Conservation (phyloP, 176 grass and related monocot species). For the Carex kokanica region DNA sequence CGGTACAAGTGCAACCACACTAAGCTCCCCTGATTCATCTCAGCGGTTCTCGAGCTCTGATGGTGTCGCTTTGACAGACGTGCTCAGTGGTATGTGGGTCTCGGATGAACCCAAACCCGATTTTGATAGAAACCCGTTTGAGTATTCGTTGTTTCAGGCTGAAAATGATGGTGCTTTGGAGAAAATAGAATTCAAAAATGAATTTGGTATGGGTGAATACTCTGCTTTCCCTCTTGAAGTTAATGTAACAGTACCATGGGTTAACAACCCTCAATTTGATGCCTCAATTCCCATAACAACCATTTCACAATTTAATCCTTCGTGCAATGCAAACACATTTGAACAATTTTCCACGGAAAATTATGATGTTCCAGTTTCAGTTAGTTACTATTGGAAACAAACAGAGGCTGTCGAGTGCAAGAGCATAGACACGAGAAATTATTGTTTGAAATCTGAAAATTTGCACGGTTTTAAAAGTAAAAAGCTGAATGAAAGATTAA, state of each 20-base stretch:
- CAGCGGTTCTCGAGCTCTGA: background rate
- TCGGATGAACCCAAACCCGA: conserved; percentile 24
- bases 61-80: background rate
- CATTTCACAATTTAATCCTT: conserved; percentile 20
- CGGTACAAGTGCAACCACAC: conserved; percentile 36
- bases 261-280: background rate
- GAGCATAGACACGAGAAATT: conserved; percentile 31
- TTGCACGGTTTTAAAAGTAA: background rate
- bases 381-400: conserved; percentile 26
- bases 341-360: background rate
- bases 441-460: conserved; percentile 26
- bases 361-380: conserved; percentile 30
- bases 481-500: conserved; percentile 37
- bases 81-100: background rate
- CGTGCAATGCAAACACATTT: background rate
- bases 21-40: conserved; percentile 10
- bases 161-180: background rate
- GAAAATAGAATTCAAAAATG: background rate
- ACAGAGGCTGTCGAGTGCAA: background rate
- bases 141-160: conserved; percentile 18
- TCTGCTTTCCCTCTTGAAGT: conserved; percentile 1
- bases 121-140: background rate
- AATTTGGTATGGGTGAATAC: conserved; percentile 2
- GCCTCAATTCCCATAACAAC: too few relatives aligned
- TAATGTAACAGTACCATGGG: conserved; percentile 4